Conservation (phyloP, 768 basidiomycete species). For the Tylopilus rubrobrunneus region DNA sequence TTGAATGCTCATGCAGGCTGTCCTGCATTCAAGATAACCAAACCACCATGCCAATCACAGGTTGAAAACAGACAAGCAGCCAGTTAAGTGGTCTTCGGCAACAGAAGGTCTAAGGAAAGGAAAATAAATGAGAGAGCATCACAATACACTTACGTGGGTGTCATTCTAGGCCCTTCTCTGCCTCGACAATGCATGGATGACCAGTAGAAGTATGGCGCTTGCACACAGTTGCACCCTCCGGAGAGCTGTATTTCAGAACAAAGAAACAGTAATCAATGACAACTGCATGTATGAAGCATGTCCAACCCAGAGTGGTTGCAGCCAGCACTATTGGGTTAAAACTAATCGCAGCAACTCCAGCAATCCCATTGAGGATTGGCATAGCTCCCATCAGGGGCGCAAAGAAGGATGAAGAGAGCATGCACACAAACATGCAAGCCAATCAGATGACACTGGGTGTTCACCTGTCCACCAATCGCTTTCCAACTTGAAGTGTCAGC, state of each 20-base stretch:
- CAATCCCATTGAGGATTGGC: slow-evolving; percentile 8
- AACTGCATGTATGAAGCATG: background rate
- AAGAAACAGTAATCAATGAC: slow-evolving; percentile 13
- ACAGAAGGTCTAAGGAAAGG: background rate
- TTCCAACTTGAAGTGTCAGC: slow-evolving; percentile 73
- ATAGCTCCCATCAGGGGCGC: slow-evolving; percentile 1
- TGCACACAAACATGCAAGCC: background rate
- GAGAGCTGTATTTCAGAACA: slow-evolving; percentile 71
- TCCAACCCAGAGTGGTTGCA: background rate
- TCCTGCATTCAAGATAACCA: slow-evolving; percentile 11
- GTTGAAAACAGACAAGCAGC: slow-evolving; percentile 10
- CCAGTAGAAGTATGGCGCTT: slow-evolving; percentile 69
- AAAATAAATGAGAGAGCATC: slow-evolving; percentile 6
- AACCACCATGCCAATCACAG: slow-evolving; percentile 10
- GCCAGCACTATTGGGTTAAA: slow-evolving; percentile 1
- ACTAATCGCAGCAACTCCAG: slow-evolving; percentile 4
- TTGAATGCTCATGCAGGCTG: slow-evolving; percentile 5
- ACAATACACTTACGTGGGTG: slow-evolving; percentile 68
- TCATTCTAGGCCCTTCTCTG: slow-evolving; percentile 71
- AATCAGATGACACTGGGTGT: slow-evolving; percentile 36
- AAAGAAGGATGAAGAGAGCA: slow-evolving; percentile 5
- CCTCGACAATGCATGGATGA: slow-evolving; percentile 80
- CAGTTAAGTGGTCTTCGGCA: slow-evolving; percentile 14
- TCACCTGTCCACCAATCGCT: slow-evolving; percentile 70
- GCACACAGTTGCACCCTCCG: slow-evolving; percentile 66